Base-by-base conservation (phyloP, 1,139 yeast genomes). In the Yamadazyma diddensiae region DNA sequence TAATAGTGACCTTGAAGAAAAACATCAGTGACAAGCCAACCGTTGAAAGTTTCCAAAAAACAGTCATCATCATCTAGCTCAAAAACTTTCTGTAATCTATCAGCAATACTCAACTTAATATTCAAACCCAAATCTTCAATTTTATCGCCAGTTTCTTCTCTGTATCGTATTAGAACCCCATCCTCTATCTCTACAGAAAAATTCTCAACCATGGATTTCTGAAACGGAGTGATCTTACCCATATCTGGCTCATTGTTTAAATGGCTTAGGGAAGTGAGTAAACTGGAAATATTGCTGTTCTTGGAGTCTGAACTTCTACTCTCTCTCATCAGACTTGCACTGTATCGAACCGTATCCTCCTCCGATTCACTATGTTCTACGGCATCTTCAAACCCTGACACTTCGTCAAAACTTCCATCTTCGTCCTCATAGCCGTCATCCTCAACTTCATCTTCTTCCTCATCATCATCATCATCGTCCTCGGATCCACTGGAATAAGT, bases 21-120 rank as follows among this genome's bases (percentile, higher is more conserved):
- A 1, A 90, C 94, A 47, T 86, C 95, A 40, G 80, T 75, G 34
- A 87, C 66, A 25, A 90, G 61, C 95, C 96, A 90, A 21, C 88
- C 78, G 5, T 82, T 73, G 48, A 70, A 83, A 42, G 80, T 79
- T 10, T 72, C 72, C 25, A 70, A 50, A 39, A 80, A 70, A 17
- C 56, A 53, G 41, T 81, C 88, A 27, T 69, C 68, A 20, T 67
- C 71, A 12, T 58, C 56, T 15, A 81, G 39, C 7, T 57, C 55
- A 41, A 69, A 68, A 2, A 62, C 68, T 24, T 49, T 47, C 36
- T 61, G 60, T 25, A 69, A 48, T 37, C 65, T 62, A 11, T 57
- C 57, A 2, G 74, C 73, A 15, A 66, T 57, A 34, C 47, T 47
- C 5, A 60, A 41, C 13, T 57, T 49, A 15, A 62, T 42, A 25